Evolutionary conservation across 108 stramenopile genomes (phyloP), one percentile per base, ranked within the genome.

Genomic region (Discostella stelligeroides): DNA sequence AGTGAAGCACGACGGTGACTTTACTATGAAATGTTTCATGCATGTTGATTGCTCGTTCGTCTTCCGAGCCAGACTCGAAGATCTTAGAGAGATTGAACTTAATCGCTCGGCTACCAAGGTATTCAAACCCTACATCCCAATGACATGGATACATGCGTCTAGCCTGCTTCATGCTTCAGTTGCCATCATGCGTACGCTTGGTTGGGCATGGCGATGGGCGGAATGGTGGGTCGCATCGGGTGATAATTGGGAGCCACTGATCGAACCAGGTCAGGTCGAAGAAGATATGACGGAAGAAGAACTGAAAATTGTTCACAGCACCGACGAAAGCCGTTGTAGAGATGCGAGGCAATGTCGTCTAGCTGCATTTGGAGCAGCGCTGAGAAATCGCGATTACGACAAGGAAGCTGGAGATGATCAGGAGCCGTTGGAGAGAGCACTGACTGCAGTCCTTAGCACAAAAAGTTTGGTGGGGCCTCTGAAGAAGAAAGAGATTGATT

Each of bases 131-230:
- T 30, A 15, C 24, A 27, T 21, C 18, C 68, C 68, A 9, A 91
- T 92, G 85, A 61, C 79, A 15, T 83, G 91, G 61, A 58, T 73
- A 24, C 80, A 90, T 77, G 91, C 84, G 48, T 72, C 84, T 14
- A 65, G 70, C 18, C 63, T 89, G 17, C 59, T 88, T 49, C 86
- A 90, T 75, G 60, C 76, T 14, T 85, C 90, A 17, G 86, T 92
- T 12, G 40, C 40, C 30, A 86, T 92, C 4, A 67, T 92, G 76
- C 60, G 77, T 18, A 77, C 70, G 15, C 68, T 95, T 23, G 89
- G 94, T 15, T 95, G 94, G 94, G 91, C 91, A 12, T 95, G 94
- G 94, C 73, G 91, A 50, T 95, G 94, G 94, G 83, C 91, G 17
- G 90, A 92, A 58, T 91, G 85, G 80, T 95, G 94, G 94, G 94